Percentiles rank a stretch among this genome's conserved stretches.
phyloP scores from a whole-genome alignment of 495 filamentous ascomycete species.

The Penicillium ochrochloron region DNA sequence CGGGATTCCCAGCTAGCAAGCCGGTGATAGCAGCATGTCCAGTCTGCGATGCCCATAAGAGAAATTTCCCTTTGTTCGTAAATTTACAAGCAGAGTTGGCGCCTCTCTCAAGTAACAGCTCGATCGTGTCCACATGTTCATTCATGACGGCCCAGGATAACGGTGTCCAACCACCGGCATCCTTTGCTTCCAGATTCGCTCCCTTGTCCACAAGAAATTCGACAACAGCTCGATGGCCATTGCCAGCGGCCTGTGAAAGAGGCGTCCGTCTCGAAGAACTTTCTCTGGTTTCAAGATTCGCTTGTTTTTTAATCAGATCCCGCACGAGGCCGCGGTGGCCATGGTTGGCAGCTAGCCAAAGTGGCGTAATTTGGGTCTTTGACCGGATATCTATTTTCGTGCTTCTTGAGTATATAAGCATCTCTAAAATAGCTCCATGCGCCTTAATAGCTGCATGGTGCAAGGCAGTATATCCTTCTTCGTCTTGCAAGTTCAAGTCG shows the following conservation, averaged over 20 bases:
- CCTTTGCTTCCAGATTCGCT: slow-evolving; percentile 3
- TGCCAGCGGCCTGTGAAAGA: not conserved
- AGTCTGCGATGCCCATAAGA: not conserved
- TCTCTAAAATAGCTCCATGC: not conserved
- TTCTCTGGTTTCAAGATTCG: not conserved
- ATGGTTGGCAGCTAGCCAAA: slow-evolving; percentile 3
- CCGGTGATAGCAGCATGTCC: not conserved
- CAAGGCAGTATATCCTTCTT: not conserved
- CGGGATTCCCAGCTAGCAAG: not conserved
- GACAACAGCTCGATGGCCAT: slow-evolving; percentile 3
- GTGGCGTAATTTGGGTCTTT: not conserved
- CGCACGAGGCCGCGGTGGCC: not conserved
- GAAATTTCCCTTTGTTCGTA: not conserved
- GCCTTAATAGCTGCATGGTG: not conserved
- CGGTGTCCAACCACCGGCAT: not conserved
- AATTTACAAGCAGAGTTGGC: not conserved
- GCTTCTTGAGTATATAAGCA: not conserved
- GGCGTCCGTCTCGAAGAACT: not conserved
- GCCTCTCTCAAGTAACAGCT: slow-evolving; percentile 5
- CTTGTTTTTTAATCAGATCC: not conserved
- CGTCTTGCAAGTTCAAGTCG: not conserved
- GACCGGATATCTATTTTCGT: not conserved
- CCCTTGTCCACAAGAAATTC: not conserved
- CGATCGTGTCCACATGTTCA: not conserved
- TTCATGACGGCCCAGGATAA: not conserved